phyloP scores from a whole-genome alignment of 305 asterid genomes.

The Fraxinus ornus region DNA sequence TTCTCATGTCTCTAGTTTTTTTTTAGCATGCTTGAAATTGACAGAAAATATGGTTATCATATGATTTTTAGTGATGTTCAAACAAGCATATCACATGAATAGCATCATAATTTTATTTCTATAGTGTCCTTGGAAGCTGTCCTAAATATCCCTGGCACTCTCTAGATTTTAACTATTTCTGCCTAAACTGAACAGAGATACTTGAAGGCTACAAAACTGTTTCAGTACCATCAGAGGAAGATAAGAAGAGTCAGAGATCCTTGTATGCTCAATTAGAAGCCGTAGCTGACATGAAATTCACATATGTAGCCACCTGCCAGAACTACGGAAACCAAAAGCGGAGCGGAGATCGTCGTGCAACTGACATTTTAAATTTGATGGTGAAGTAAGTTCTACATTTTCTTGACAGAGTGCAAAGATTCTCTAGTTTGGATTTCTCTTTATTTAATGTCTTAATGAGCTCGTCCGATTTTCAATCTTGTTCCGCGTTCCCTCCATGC shows the following conservation, averaged over 20 bases:
- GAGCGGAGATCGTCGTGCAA: slow-evolving; percentile 97
- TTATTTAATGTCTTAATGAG: slow-evolving; percentile 8
- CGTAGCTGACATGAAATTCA: slow-evolving; percentile 97
- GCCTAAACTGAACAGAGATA: slow-evolving; percentile 55
- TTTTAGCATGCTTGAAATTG: neutral
- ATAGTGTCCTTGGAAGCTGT: neutral
- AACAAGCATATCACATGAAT: slow-evolving; percentile 7
- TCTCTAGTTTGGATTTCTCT: neutral
- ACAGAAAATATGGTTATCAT: slow-evolving; percentile 1
- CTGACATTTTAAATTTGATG: slow-evolving; percentile 96
- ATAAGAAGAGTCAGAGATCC: slow-evolving; percentile 91
- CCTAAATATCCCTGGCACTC: neutral
- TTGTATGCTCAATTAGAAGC: slow-evolving; percentile 89
- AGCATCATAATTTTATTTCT: neutral
- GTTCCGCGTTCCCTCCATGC: slow-evolving; percentile 27
- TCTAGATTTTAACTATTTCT: slow-evolving; percentile 22
- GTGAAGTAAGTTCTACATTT: slow-evolving; percentile 73
- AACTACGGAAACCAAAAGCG: slow-evolving; percentile 96
- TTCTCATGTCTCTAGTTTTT: slow-evolving; percentile 18
- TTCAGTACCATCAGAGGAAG: slow-evolving; percentile 77
- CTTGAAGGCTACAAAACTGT: slow-evolving; percentile 86
- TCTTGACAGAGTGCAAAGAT: slow-evolving; percentile 11
- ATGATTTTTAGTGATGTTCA: neutral
- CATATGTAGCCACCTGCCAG: slow-evolving; percentile 98
- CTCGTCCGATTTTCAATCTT: slow-evolving; percentile 19